Base-by-base conservation (phyloP, 345 rosid species). In the Salix arbutifolia region DNA sequence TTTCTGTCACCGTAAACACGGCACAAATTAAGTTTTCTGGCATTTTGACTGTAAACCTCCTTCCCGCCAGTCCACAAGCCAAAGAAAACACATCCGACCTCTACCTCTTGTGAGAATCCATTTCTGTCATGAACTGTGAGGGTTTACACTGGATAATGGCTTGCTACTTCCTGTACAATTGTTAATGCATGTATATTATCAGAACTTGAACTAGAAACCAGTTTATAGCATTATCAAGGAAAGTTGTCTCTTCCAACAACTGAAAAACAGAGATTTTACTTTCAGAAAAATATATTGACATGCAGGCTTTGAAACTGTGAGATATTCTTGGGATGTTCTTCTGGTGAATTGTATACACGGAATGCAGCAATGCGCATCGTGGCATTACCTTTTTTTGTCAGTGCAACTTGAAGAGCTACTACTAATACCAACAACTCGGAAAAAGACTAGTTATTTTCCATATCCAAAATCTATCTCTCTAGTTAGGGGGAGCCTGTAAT, bases 361-460 rank as follows among this genome's bases (percentile, higher is more conserved):
- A 62, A 93, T 75, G 99, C 98, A 53, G 94, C 99, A 58, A 90
- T 77, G 72, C 96, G 90, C 90, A 95, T 80, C 28, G 97, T 93
- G 28, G 86, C 85, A 73, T 93, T 93, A 65, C 99, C 98, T 17
- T 91, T 73, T n/a, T 88, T 92, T 8, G 98, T 95, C 69, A 95
- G 67, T 8, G 92, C 96, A 48, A 88, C 97, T 80, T 92, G 98
- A 80, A 92, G 86, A 75, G 91, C 97, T 56, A 94, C 97, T 56
- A 94, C 94, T 85, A 91, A 74, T 42, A 92, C 94, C 94, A 90
- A 74, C 69, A 77, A 69, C 35, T 73, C 65, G 73, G 17, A 35
- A 19, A 67, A 4, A 33, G 12, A 67, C 25, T 2, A 6, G 23
- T 52, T 19, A 52, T 52, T 52, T 52, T 52, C 10, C 23, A 19